Evolutionary conservation across 257 asterid genomes (phyloP).

Genomic region (Jasminum sambac): DNA sequence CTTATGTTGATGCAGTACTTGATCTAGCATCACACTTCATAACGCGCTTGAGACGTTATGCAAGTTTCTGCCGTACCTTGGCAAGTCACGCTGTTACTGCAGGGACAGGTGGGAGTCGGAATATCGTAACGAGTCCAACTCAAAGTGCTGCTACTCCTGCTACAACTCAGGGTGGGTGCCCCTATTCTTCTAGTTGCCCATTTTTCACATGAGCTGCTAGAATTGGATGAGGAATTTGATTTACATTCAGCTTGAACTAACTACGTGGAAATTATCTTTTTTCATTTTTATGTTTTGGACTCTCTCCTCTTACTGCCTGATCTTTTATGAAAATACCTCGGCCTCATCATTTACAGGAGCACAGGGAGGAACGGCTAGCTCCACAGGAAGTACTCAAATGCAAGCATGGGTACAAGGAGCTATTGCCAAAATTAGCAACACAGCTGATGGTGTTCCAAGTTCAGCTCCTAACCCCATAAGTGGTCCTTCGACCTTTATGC

Average conservation of each 20-base stretch:
- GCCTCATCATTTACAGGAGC: slow-evolving; percentile 42
- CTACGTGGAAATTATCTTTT: background rate
- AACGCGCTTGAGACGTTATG: slow-evolving; percentile 97
- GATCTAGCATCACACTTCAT: slow-evolving; percentile 98
- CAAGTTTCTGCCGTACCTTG: slow-evolving; percentile 98
- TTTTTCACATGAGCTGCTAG: slow-evolving; percentile 9
- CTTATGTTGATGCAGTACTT: slow-evolving; percentile 96
- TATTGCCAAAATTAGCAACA: slow-evolving; percentile 89
- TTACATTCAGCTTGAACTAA: background rate
- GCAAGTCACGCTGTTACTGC: slow-evolving; percentile 96
- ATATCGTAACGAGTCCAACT: slow-evolving; percentile 80
- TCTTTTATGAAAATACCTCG: slow-evolving; percentile 19
- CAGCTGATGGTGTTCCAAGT: slow-evolving; percentile 77
- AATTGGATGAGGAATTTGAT: slow-evolving; percentile 1
- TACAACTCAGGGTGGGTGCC: slow-evolving; percentile 66
- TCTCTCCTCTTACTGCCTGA: slow-evolving; percentile 14
- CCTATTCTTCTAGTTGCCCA: slow-evolving; percentile 14
- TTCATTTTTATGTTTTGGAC: background rate
- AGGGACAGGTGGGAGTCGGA: slow-evolving; percentile 95
- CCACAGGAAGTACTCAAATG: slow-evolving; percentile 89
- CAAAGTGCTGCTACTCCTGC: slow-evolving; percentile 78
- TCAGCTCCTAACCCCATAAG: slow-evolving; percentile 82
- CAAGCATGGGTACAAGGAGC: slow-evolving; percentile 99
- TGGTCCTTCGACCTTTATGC: slow-evolving; percentile 88
- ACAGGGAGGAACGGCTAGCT: slow-evolving; percentile 79